Evolutionary conservation across 2,329 filamentous ascomycete species (phyloP).

Genomic region (Neurospora sp.): DNA sequence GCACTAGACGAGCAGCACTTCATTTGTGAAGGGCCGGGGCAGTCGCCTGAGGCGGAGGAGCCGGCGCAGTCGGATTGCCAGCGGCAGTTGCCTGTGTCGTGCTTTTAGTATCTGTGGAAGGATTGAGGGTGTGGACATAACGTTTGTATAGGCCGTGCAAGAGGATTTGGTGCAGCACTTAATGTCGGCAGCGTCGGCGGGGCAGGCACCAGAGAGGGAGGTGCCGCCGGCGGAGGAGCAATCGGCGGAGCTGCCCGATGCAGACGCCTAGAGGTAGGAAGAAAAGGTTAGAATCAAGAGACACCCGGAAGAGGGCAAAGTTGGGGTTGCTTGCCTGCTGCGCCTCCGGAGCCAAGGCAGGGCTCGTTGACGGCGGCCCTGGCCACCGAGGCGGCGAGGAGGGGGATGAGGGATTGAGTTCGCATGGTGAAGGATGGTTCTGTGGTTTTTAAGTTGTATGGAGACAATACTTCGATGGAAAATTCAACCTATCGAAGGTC

Average conservation of each 20-base stretch:
- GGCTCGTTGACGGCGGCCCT: constrained; percentile 14
- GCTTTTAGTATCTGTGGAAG: too few relatives aligned
- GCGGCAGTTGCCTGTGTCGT: constrained; percentile 26
- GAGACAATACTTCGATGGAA: too few relatives aligned
- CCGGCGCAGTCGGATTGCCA: constrained; percentile 29
- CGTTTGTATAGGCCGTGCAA: constrained; percentile 21
- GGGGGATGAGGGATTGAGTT: neutral
- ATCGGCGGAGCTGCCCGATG: constrained; percentile 21
- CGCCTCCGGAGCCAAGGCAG: constrained; percentile 12
- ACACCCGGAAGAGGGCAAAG: neutral
- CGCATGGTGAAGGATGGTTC: neutral
- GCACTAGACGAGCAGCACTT: constrained; percentile 27
- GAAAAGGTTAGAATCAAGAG: neutral
- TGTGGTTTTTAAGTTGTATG: neutral
- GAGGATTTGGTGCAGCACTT: constrained; percentile 32
- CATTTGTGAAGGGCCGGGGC: constrained; percentile 29
- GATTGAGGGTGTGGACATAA: too few relatives aligned
- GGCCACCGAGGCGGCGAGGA: constrained; percentile 8
- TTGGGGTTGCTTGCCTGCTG: constrained; percentile 6
- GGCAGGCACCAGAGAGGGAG: constrained; percentile 28
- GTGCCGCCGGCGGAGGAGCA: constrained; percentile 29
- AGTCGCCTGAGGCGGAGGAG: constrained; percentile 21
- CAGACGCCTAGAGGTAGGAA: constrained; percentile 25
- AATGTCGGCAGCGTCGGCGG: constrained; percentile 26
- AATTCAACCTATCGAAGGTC: too few relatives aligned